phyloP scores from a whole-genome alignment of 805 yeast species.

The Blastobotrys attinorum region DNA sequence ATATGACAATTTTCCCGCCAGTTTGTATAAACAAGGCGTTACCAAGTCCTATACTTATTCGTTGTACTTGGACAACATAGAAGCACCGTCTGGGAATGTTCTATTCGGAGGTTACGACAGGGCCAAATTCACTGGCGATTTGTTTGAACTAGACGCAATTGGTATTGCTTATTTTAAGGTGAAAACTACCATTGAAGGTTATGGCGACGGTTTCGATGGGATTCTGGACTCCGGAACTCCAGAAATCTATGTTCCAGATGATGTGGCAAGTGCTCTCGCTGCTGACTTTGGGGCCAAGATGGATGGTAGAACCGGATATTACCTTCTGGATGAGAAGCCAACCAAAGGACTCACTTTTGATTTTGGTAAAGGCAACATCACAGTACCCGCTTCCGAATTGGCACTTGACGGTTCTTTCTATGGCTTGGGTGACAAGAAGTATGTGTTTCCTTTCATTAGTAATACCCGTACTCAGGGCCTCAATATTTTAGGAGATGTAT shows the following conservation, averaged over 20 bases:
- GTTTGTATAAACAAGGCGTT: slow-evolving; percentile 41
- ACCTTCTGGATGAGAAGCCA: slow-evolving; percentile 6
- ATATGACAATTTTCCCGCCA: slow-evolving; percentile 59
- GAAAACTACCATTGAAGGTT: slow-evolving; percentile 4
- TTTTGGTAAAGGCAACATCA: slow-evolving; percentile 17
- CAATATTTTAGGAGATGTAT: slow-evolving; percentile 46
- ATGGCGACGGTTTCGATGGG: slow-evolving; percentile 6
- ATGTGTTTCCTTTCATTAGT: slow-evolving; percentile 1
- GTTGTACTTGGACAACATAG: slow-evolving; percentile 34
- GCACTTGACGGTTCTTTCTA: too few species aligned
- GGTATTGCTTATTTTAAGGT: slow-evolving; percentile 8
- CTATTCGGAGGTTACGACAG: slow-evolving; percentile 49
- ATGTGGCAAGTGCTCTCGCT: slow-evolving; percentile 25
- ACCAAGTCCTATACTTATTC: slow-evolving; percentile 40
- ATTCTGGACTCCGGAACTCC: slow-evolving; percentile 22
- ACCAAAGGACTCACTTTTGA: slow-evolving; percentile 7
- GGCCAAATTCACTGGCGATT: slow-evolving; percentile 36
- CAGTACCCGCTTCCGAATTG: slow-evolving; percentile 20
- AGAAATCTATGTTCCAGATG: slow-evolving; percentile 18
- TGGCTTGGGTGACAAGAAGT: too few species aligned
- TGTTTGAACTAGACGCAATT: slow-evolving; percentile 19
- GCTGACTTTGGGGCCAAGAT: slow-evolving; percentile 30
- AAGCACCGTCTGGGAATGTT: slow-evolving; percentile 31
- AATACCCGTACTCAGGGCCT: neutral
- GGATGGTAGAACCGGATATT: neutral